Evolutionary conservation across 345 rosid genomes (phyloP), one percentile per base, ranked within the genome.

Genomic region (Melaleuca quinquenervia): DNA sequence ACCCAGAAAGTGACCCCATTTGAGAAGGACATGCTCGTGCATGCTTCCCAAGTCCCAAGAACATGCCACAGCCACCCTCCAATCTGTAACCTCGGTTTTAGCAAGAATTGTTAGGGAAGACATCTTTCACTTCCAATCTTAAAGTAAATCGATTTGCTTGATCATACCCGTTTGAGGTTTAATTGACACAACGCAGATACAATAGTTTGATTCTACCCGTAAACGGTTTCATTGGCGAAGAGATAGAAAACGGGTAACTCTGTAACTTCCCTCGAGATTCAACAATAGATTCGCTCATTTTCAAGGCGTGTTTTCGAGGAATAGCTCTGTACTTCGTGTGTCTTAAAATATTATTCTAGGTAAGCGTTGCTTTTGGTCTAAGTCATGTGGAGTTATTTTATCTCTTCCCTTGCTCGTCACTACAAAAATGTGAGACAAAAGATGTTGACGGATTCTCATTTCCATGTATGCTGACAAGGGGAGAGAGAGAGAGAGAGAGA

Each of bases 11-110:
- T 87, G 92, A 84, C 90, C 89, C 88, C 45, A 64, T 64, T 32
- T 64, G 78, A 64, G 78, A 32, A 83, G 78, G 87, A 89, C 83
- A 85, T 62, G 27, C 44, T 82, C 85, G 29, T 32, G 83, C 56
- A 82, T 87, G 75, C 45, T 60, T 84, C 86, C 87, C 92, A 52
- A 82, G 82, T 89, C 90, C 89, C 89, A 75, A 88, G 76, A 87
- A 29, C 45, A 36, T 58, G 51, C 29, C 32, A 8, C 45, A 32
- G 12, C 18, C 11, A 21, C 45, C 78, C 78, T 32, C 45, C 78
- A 64, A 64, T 64, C 32, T 45, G 45, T 64, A 22, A 20, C 44
- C 29, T 32, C 15, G 29, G 76, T 64, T 29, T 64, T 29, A 64
- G 44, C 76, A 50, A 64, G 21, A 16, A 64, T 44, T 20, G 41